Evolutionary conservation across 192 early-diverging fungal species (phyloP).

Genomic region (Allomyces macrogynus): DNA sequence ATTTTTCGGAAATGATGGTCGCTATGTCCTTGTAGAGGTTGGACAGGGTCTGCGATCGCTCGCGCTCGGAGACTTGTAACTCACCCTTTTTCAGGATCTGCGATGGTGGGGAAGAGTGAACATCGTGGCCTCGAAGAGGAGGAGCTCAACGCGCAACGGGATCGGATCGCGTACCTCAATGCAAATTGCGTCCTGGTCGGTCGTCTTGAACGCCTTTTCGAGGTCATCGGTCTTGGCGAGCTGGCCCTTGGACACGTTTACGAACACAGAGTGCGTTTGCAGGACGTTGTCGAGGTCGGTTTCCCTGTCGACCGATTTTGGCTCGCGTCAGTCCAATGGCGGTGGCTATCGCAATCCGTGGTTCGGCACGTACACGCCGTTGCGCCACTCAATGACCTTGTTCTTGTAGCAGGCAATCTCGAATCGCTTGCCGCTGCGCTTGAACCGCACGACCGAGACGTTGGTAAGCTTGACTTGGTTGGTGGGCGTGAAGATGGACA

Average conservation of each 20-base stretch:
- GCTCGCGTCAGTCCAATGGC: not conserved
- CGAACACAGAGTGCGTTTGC: constrained; percentile 80
- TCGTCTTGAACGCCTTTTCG: constrained; percentile 69
- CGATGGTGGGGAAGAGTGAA: not conserved
- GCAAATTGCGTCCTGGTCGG: constrained; percentile 56
- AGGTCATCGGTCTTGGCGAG: constrained; percentile 77
- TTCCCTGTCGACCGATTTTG: constrained; percentile 30
- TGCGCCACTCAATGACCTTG: constrained; percentile 92
- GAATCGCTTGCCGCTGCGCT: constrained; percentile 93
- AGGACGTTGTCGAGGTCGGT: constrained; percentile 92
- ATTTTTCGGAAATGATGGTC: constrained; percentile 83
- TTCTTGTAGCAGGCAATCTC: constrained; percentile 99
- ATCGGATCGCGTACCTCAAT: constrained; percentile 15
- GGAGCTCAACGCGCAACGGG: not conserved
- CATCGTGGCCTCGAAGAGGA: too few relatives aligned
- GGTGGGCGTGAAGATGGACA: not conserved
- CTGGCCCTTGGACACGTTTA: constrained; percentile 94
- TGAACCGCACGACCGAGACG: constrained; percentile 82
- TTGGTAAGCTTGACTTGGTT: constrained; percentile 62
- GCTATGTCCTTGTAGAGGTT: constrained; percentile 79
- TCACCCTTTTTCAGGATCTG: constrained; percentile 90
- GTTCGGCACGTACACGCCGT: constrained; percentile 42
- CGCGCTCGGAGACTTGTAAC: constrained; percentile 90
- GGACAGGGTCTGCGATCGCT: constrained; percentile 67
- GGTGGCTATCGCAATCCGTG: not conserved